Evolutionary conservation across 345 rosid genomes (phyloP).

Genomic region (Trapa bicornis): DNA sequence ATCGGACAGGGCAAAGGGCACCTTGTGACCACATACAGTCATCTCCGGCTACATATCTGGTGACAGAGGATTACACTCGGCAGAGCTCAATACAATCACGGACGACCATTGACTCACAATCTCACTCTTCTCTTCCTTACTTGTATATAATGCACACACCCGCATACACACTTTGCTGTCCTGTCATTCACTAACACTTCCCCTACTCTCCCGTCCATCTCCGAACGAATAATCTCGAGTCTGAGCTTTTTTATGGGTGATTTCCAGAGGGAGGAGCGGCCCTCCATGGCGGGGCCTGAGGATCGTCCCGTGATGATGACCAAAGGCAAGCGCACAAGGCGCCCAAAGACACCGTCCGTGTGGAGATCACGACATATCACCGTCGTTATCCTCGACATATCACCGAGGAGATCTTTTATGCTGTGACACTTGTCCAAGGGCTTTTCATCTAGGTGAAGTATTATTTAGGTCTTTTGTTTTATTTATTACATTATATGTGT

Average conservation of each 20-base stretch:
- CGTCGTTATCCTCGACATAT: slow-evolving; percentile 13
- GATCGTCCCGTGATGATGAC: slow-evolving; percentile 22
- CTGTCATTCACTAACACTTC: not conserved
- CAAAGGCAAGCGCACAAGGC: slow-evolving; percentile 76
- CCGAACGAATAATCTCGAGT: not conserved
- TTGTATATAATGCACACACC: not conserved
- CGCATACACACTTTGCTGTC: not conserved
- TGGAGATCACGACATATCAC: slow-evolving; percentile 7
- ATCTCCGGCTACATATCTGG: not conserved
- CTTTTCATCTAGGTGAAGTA: slow-evolving; percentile 65
- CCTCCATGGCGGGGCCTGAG: slow-evolving; percentile 1
- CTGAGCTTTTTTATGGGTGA: not conserved
- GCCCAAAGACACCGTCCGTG: slow-evolving; percentile 40
- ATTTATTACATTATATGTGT: not conserved
- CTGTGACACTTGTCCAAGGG: slow-evolving; percentile 94
- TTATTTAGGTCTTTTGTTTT: not conserved
- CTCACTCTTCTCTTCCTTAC: not conserved
- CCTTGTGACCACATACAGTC: too few species aligned
- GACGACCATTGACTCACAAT: slow-evolving; percentile 24
- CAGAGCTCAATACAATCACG: slow-evolving; percentile 20
- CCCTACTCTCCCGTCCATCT: too few species aligned
- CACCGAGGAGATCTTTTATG: slow-evolving; percentile 76
- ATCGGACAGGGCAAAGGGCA: not conserved
- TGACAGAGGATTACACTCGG: not conserved
- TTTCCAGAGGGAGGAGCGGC: not conserved